These are phyloP conservation scores for Amanita rimosa DNA, from an alignment of 768 basidiomycete species.

Conservation along the genomic window DNA sequence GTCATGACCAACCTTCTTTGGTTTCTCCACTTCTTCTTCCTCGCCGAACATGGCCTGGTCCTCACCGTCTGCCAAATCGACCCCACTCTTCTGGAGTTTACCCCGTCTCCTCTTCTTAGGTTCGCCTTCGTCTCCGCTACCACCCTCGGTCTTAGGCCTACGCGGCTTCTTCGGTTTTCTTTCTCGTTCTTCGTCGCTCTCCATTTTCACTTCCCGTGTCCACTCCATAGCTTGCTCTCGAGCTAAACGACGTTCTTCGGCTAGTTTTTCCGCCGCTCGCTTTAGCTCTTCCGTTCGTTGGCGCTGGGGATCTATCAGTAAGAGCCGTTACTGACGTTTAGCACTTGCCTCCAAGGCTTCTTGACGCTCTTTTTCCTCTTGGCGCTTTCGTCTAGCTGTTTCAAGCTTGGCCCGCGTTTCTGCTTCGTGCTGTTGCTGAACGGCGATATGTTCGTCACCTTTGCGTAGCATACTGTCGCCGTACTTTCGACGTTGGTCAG, in stretches of 20 bases:
- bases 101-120: constrained; percentile 64
- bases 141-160: constrained; percentile 41
- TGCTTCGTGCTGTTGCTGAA: constrained; percentile 61
- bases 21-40: constrained; percentile 55
- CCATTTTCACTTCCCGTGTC: constrained; percentile 57
- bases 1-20: constrained; percentile 49
- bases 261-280: constrained; percentile 66
- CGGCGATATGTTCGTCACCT: constrained; percentile 66
- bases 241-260: constrained; percentile 63
- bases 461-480: constrained; percentile 78
- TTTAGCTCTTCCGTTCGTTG: constrained; percentile 52
- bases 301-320: constrained; percentile 27
- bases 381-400: constrained; percentile 63
- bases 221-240: constrained; percentile 74
- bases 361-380: constrained; percentile 63
- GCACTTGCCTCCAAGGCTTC: constrained; percentile 54
- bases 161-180: constrained; percentile 43
- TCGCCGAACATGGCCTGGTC: constrained; percentile 62
- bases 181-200: constrained; percentile 75
- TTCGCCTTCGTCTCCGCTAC: constrained; percentile 48
- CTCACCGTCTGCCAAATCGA: constrained; percentile 46
- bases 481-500: constrained; percentile 83
- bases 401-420: constrained; percentile 67
- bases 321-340: background rate
- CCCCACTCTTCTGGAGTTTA: constrained; percentile 49